Base-by-base conservation (phyloP, 305 asterid genomes). In the Fraxinus floribunda region DNA sequence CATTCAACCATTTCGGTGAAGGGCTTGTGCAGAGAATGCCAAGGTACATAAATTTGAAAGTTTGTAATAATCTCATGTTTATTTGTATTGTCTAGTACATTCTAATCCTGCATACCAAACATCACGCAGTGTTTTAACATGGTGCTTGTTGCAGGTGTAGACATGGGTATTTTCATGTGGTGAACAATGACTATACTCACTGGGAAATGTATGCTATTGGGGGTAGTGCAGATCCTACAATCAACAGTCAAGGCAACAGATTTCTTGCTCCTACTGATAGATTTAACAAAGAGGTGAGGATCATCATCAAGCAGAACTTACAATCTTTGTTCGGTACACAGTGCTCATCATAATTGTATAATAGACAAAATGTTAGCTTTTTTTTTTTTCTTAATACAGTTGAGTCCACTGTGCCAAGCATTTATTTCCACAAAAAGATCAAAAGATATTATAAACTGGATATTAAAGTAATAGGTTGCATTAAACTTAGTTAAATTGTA, bases 21-120 rank as follows among this genome's bases (percentile, higher is more conserved):
- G 49, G 16, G 26, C 78, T 74, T 35, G 34, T 74, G 24, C 80
- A 77, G n/a, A 77, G 80, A 34, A 73, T 73, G 77, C 77, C 77
- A 29, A 29, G 77, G 77, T 73, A 73, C 29, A 57, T 20, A 7
- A n/a, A n/a, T 57, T 57, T 1, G 11, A 57, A 16, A 18, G 20
- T 4, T 49, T 49, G 20, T 49, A 49, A 49, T 41, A 49, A 49
- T 13, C 68, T 6, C 2, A n/a, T 18, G 68, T 57, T 57, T 20
- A n/a, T 16, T 57, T 5, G 68, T 18, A 18, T 57, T 4, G 68
- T 57, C 68, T 57, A 57, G 29, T 57, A 57, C 5, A 5, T 9
- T 57, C 29, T 18, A 57, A 57, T 18, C 20, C 29, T 18, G 11
- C 5, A 20, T 57, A 20, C 3, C 68, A 57, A 18, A 57, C 11